A percentile compares a stretch with the other conserved stretches of the same genome.
These are phyloP conservation scores for Scutellaria minor DNA, from an alignment of 257 asterid species.

Conservation along the genomic window DNA sequence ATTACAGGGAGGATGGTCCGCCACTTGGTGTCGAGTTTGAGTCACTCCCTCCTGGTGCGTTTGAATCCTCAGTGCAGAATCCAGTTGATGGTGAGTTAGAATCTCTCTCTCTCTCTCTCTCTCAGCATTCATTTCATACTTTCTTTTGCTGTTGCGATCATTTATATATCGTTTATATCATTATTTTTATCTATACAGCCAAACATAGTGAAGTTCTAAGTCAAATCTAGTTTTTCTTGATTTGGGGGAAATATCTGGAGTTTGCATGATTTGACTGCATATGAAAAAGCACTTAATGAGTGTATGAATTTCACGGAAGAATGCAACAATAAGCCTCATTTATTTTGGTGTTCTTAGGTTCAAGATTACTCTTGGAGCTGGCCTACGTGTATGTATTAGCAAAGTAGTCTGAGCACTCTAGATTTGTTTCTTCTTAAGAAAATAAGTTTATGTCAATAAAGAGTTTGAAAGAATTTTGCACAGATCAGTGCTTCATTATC, in stretches of 20 bases:
- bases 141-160: neutral
- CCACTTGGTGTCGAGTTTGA: conserved; percentile 89
- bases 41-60: conserved; percentile 82
- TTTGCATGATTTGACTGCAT: conserved; percentile 6
- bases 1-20: conserved; percentile 80
- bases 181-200: neutral
- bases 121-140: conserved; percentile 1
- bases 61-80: conserved; percentile 56
- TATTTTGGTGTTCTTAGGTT: neutral
- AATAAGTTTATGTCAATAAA: too few species aligned
- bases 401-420: too few species aligned
- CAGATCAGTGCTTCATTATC: too few species aligned
- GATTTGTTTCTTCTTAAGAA: too few species aligned
- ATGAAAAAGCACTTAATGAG: neutral
- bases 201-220: neutral
- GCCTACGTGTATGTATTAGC: too few species aligned
- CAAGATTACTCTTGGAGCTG: neutral
- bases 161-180: neutral
- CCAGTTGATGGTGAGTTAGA: conserved; percentile 54
- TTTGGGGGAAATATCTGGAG: neutral
- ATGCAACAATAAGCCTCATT: neutral
- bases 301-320: neutral
- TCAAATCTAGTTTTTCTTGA: neutral
- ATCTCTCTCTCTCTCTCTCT: neutral
- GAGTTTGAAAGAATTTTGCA: too few species aligned